Evolutionary conservation across 495 filamentous ascomycete genomes (phyloP), one percentile per base, ranked within the genome.

Genomic region (Margaritispora aquatica): DNA sequence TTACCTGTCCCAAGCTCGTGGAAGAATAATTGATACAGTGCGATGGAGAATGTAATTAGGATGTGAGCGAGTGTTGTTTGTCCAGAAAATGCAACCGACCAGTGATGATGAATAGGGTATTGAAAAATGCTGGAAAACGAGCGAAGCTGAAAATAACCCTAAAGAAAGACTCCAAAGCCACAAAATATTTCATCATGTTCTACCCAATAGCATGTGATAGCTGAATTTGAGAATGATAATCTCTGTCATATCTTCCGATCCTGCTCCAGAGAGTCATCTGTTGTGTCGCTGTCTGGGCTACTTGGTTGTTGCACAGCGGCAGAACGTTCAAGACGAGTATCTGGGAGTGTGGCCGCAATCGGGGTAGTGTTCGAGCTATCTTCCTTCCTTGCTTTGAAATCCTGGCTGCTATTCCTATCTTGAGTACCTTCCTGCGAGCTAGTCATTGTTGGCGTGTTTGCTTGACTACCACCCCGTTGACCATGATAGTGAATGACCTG

Each of bases 401-500:
- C 62, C 27, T 63, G 59, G 38, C 58, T 67, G 19, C 59, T 64
- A 1, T 55, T 53, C 26, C 62, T 51, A 52, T 62, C 65, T 2
- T 51, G 46, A 1, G 61, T 15, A n/a, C 51, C 59, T 47, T 68
- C 65, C 1, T 26, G 27, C 3, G 66, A 68, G 22, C 34, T 68
- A 20, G 60, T 54, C 22, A 63, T 13, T 0, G 82, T 85, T 17
- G 82, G 82, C 4, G 82, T 85, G 59, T 82, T 84, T 1, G 79
- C 75, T 59, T 84, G 82, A 64, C 80, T 84, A 54, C 82, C 82
- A 31, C 80, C 80, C 5, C 80, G 68, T 60, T 81, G 79, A 2
- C 79, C 79, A 59, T 82, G 79, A 59, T 84, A 84, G 59, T 85
- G 82, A 17, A 84, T 78, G 1, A 85, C 82, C 59, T 84, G 82